Evolutionary conservation across 2,329 filamentous ascomycete species (phyloP), one percentile per base, ranked within the genome.

Genomic region (Microthyrium microscopicum): DNA sequence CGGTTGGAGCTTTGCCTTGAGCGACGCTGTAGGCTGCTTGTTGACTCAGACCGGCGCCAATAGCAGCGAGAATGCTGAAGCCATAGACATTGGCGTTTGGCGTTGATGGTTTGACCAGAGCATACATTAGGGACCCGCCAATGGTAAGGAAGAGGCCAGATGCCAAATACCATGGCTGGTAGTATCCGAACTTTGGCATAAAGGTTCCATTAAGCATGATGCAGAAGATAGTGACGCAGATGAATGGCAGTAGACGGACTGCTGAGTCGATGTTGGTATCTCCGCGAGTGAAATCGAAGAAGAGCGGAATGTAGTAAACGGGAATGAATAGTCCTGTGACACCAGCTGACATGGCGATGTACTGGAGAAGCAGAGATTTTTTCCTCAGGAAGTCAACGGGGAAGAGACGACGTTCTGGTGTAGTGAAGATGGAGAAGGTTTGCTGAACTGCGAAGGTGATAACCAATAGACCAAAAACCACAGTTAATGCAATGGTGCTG

Each of bases 271-370:
- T 42, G 0, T 57, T 49, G 0, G 42, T 46, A 26, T 64, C 61
- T 4, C 58, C 58, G 3, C 50, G 53, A 0, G 54, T 54, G 43
- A 70, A 71, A 36, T 66, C 60, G 46, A 70, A 70, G 48, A 58
- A 69, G 1, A 70, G 48, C 0, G 68, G 67, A 5, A 64, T 59
- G 46, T 65, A 71, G 48, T 69, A 71, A 6, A 64, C 50, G 0
- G 53, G 52, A 3, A 5, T 51, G 33, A 21, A 51, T 13, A 2
- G 47, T 26, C 2, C n/a, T 15, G 18, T 50, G 46, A 5, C 39
- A 39, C 4, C 39, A 30, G 6, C 40, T 33, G 31, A 51, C 46
- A 33, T 48, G 43, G 41, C 24, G 8, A 37, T 29, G 26, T 25
- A 37, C 6, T 28, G 8, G 4, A 37, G 24, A 5, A 63, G 40